Evolutionary conservation across 805 yeast genomes (phyloP), one percentile per base, ranked within the genome.

Genomic region (Ogataea salicorniae): DNA sequence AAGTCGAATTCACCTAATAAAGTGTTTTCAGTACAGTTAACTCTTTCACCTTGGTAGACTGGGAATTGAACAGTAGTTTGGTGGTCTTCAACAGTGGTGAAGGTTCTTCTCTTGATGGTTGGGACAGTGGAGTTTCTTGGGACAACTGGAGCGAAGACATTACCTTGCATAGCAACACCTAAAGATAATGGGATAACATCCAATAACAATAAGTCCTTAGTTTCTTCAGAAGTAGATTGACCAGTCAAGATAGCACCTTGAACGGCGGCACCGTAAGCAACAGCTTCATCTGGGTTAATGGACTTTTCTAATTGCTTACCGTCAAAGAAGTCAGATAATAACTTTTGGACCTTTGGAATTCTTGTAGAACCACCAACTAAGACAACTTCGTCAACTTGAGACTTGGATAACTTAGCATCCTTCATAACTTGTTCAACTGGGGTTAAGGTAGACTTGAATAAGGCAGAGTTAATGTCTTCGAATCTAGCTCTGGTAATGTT

Each of bases 141-240:
- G 63, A 94, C 95, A 72, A 94, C 96, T 68, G 95, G 94, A 69
- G 97, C 96, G 79, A 92, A 91, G 71, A 94, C 92, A 76, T 94
- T 95, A 78, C 99, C 99, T 78, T 91, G 94, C 87, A 94, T 94
- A 79, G 96, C 98, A 74, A 92, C 96, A 88, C 99, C 99, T 70
- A 92, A 82, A 60, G 98, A 91, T 71, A 92, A 84, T 73, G 99
- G 99, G 69, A 91, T 91, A 65, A 92, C 98, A 79, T 91, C 98
- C 75, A 91, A 84, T 71, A 91, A 83, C 65, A 92, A 84, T 72
- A 91, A 82, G 77, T 89, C 97, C 77, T 91, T 89, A 72, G 96
- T 90, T 74, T 89, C 95, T 56, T 85, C 94, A 60, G 87, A 82
- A 57, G 89, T 84, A 54, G 88, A 90, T 59, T 79, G 82, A 78